These are phyloP conservation scores for Fomitopsis palustris DNA, from an alignment of 1,284 basidiomycete genomes.

Conservation along the genomic window DNA sequence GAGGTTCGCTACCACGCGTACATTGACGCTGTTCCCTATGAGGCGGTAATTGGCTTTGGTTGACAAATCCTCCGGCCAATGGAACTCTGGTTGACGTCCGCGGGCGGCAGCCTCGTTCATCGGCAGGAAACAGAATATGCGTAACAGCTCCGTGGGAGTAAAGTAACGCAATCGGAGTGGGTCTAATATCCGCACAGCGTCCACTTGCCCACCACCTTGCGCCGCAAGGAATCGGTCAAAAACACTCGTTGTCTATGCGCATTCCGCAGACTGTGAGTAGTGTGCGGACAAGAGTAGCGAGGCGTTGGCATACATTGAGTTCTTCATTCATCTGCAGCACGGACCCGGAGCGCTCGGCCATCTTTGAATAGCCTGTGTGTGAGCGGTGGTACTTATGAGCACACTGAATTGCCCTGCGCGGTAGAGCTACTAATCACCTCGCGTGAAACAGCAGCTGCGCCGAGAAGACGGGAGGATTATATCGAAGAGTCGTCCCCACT, in stretches of 20 bases:
- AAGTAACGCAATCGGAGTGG: conserved; percentile 68
- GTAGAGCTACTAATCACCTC: conserved; percentile 40
- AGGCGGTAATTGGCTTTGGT: conserved; percentile 67
- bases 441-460: conserved; percentile 73
- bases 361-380: conserved; percentile 63
- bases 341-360: conserved; percentile 73
- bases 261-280: background rate
- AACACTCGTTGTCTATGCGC: conserved; percentile 51
- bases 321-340: conserved; percentile 66
- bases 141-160: conserved; percentile 64
- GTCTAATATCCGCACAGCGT: conserved; percentile 51
- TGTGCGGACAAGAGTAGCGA: conserved; percentile 3
- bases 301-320: conserved; percentile 60
- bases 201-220: conserved; percentile 34
- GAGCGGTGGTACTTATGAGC: background rate
- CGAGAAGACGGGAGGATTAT: conserved; percentile 63
- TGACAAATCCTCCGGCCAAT: conserved; percentile 59
- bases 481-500: conserved; percentile 77
- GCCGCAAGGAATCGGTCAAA: conserved; percentile 57
- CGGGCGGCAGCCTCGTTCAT: background rate
- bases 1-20: conserved; percentile 57
- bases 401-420: background rate
- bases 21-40: conserved; percentile 80
- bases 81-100: conserved; percentile 31
- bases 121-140: conserved; percentile 58